These are phyloP conservation scores for Vigna angularis DNA, from an alignment of 306 rosid species.

Conservation along the genomic window DNA sequence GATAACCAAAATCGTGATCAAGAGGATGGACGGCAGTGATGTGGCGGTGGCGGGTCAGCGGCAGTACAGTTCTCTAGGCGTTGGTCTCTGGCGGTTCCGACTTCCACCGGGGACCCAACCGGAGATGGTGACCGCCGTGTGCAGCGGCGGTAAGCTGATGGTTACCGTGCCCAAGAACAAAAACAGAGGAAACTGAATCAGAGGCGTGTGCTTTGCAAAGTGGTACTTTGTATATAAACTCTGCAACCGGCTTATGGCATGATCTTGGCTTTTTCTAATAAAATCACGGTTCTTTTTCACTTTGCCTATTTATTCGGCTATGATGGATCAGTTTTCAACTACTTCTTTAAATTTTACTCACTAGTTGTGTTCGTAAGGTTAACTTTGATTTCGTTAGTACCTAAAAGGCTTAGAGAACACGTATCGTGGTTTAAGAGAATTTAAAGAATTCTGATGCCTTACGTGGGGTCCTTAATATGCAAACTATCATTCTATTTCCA, in stretches of 20 bases:
- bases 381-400: too few species aligned
- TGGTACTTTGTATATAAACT: neutral
- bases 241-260: neutral
- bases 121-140: slow-evolving; percentile 56
- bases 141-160: slow-evolving; percentile 51
- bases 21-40: slow-evolving; percentile 49
- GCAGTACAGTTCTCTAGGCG: neutral
- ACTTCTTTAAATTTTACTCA: too few species aligned
- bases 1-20: slow-evolving; percentile 53
- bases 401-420: too few species aligned
- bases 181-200: slow-evolving; percentile 38
- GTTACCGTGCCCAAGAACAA: slow-evolving; percentile 70
- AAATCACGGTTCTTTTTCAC: slow-evolving; percentile 30
- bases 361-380: too few species aligned
- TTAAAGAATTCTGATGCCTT: neutral
- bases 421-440: too few species aligned
- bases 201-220: neutral
- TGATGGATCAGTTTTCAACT: neutral
- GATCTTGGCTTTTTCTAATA: neutral
- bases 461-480: neutral
- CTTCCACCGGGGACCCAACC: slow-evolving; percentile 59
- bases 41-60: slow-evolving; percentile 12
- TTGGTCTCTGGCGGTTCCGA: slow-evolving; percentile 57
- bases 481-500: neutral
- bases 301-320: neutral